Conservation (phyloP, 2,329 filamentous ascomycete genomes). For the Blumeriella jaapii region DNA sequence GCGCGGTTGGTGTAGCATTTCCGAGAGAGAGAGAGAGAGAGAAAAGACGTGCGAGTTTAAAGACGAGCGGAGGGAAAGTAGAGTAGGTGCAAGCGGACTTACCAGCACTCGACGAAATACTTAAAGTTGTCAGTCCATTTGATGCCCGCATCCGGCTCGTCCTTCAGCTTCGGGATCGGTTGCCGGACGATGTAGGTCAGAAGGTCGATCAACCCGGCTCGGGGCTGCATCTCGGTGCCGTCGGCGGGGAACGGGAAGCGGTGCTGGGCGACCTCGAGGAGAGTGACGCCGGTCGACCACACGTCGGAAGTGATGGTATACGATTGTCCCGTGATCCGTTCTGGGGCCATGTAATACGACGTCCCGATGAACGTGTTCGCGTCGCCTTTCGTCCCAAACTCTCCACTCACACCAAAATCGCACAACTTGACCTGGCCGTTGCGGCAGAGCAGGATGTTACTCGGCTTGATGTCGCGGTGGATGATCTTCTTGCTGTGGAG, state of each 20-base stretch:
- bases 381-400: slow-evolving; percentile 97
- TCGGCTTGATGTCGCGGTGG: slow-evolving; percentile 96
- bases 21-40: neutral
- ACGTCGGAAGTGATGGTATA: slow-evolving; percentile 99
- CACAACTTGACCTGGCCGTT: slow-evolving; percentile 93
- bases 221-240: slow-evolving; percentile 87
- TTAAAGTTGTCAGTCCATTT: slow-evolving; percentile 97
- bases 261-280: slow-evolving; percentile 98
- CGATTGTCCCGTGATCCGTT: slow-evolving; percentile 92
- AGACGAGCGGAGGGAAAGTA: slow-evolving; percentile 8
- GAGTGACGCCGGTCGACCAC: slow-evolving; percentile 91
- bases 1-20: neutral
- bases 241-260: slow-evolving; percentile 97
- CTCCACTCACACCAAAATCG: slow-evolving; percentile 94
- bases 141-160: slow-evolving; percentile 81
- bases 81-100: no score
- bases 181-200: slow-evolving; percentile 96
- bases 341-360: slow-evolving; percentile 98
- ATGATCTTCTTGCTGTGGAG: slow-evolving; percentile 94
- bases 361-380: slow-evolving; percentile 99
- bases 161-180: slow-evolving; percentile 87
- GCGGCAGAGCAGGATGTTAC: slow-evolving; percentile 88
- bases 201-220: slow-evolving; percentile 85
- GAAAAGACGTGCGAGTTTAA: slow-evolving; percentile 5
- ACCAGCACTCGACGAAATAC: slow-evolving; percentile 99